Conservation (phyloP, 108 stramenopile species). For the Skeletonema potamos region DNA sequence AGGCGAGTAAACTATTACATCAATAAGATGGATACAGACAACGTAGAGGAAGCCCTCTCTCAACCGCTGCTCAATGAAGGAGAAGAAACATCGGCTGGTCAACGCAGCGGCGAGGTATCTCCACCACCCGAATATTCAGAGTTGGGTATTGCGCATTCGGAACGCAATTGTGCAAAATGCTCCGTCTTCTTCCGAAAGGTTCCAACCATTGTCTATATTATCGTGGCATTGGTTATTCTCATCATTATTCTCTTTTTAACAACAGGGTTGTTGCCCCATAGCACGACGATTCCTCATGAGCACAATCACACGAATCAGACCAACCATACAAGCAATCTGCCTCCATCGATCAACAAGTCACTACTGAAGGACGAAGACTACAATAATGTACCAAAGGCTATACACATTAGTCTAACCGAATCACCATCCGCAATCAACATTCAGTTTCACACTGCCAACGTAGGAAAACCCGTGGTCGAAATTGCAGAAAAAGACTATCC, state of each 20-base stretch:
- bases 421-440: constrained; percentile 44
- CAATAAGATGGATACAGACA: neutral
- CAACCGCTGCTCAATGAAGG: neutral
- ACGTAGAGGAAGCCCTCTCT: neutral
- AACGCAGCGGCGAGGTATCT: neutral
- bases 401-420: constrained; percentile 56
- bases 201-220: neutral
- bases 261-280: neutral
- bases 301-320: neutral
- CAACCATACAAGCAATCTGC: neutral
- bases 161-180: neutral
- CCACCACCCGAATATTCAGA: neutral
- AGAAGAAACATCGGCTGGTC: neutral
- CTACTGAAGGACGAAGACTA: neutral
- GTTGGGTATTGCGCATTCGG: neutral
- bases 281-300: neutral
- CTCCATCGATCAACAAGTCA: neutral
- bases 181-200: neutral
- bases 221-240: neutral
- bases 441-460: constrained; percentile 59
- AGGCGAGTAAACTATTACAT: too few species aligned
- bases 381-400: constrained; percentile 41
- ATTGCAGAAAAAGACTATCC: constrained; percentile 6
- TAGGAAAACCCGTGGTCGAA: constrained; percentile 47
- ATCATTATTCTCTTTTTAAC: neutral